These are phyloP conservation scores for Leccinum subgranulosum DNA, from an alignment of 768 basidiomycete genomes.

Conservation along the genomic window DNA sequence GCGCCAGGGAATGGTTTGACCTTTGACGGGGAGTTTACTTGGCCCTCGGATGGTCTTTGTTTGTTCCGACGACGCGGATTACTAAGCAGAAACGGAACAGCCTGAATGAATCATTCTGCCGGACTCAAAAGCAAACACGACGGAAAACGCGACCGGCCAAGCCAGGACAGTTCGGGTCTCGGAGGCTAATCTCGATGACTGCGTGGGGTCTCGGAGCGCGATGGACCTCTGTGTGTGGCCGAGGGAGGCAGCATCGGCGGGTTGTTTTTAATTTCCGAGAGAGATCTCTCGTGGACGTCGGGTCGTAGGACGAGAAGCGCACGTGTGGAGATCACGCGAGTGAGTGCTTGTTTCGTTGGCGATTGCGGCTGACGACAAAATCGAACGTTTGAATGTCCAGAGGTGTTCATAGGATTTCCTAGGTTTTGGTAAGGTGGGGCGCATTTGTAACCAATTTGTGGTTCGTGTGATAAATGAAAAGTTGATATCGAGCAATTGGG, in stretches of 20 bases:
- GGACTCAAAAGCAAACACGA: background rate
- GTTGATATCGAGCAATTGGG: constrained; percentile 12
- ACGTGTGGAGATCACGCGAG: constrained; percentile 4
- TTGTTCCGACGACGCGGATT: background rate
- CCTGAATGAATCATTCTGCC: background rate
- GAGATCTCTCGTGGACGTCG: background rate
- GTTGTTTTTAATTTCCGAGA: constrained; percentile 26
- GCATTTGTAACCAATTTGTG: constrained; percentile 14
- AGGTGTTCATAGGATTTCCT: background rate
- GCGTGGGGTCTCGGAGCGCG: background rate
- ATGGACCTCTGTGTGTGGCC: background rate
- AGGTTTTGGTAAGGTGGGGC: constrained; percentile 22
- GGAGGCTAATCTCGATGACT: background rate
- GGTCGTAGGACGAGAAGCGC: constrained; percentile 8
- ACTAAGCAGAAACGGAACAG: constrained; percentile 16
- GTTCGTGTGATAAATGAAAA: constrained; percentile 28
- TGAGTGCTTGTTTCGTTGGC: background rate
- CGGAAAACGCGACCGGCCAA: background rate
- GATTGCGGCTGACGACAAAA: background rate
- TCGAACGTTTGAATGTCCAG: background rate
- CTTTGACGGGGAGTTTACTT: background rate
- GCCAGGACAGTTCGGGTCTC: background rate
- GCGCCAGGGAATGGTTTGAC: background rate
- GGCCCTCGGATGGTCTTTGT: background rate
- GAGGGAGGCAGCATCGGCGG: constrained; percentile 10